Base-by-base conservation (phyloP, 2,329 filamentous ascomycete genomes). In the Pseudogymnoascus sp. region DNA sequence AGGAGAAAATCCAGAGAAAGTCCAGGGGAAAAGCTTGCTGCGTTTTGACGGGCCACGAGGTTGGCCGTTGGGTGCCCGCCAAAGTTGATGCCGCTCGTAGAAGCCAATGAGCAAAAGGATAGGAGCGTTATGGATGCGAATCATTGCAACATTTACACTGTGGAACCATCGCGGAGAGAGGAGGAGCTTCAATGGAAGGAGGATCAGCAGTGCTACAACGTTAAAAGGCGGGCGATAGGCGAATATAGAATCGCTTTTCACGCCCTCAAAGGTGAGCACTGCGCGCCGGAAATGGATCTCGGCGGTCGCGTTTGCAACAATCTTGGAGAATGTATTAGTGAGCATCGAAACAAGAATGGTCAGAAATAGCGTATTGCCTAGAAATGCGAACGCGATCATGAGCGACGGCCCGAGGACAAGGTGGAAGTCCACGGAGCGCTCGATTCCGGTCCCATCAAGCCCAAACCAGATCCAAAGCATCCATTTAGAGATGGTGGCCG, bases 381-480 rank as follows among this genome's bases (percentile, higher is more conserved):
- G 79, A 73, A 95, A 95, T 1, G 91, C 88, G 73, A 95, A 96
- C 14, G 88, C 82, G 62, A 95, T 82, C 89, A 95, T 95, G 23
- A 95, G 77, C 2, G 85, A 81, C 0, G 91, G 91, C 0, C 91
- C 91, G 1, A 95, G 79, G n/a, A 92, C 76, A 80, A 85, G 84
- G 75, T 96, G 90, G 71, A 95, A 91, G 63, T 90, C 85, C 21
- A 83, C 80, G 69, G 82, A 82, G 64, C 80, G 77, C 65, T 82
- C 76, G 37, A 84, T 82, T 1, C 80, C 40, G 76, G 65, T 72
- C 3, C 67, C 91, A 69, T 95, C 91, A 1, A 96, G 83, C 1
- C 91, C 91, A 71, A 96, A 95, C 91, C 91, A 96, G 67, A 96
- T 93, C 83, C 89, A 95, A 1, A 95, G 83, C 90, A 96, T 93